A percentile compares a stretch with the other conserved stretches of the same genome.
These are phyloP conservation scores for Colletotrichum tabaci DNA, from an alignment of 2,329 filamentous ascomycete genomes.

Conservation along the genomic window DNA sequence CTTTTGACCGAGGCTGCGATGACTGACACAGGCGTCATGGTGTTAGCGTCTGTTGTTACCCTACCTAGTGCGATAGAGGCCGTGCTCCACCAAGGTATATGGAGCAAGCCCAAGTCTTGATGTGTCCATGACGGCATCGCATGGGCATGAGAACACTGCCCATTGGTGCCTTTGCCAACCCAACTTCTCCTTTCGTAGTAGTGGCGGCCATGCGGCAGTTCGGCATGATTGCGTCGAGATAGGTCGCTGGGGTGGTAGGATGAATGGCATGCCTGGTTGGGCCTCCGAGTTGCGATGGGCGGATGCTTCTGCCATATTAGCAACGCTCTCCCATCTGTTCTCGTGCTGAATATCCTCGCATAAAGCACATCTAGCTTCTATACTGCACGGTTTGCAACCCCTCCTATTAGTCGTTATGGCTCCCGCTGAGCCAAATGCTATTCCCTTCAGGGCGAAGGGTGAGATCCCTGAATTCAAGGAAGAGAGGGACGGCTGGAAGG, in stretches of 20 bases:
- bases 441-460: slow-evolving; percentile 22
- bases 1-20: not conserved
- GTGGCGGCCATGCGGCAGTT: not conserved
- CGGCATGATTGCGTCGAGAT: not conserved
- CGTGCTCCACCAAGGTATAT: not conserved
- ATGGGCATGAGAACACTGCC: not conserved
- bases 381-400: not conserved
- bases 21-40: slow-evolving; percentile 6
- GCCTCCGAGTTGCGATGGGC: not conserved
- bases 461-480: slow-evolving; percentile 23
- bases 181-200: not conserved
- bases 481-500: slow-evolving; percentile 39
- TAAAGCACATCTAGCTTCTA: not conserved
- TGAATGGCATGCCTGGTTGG: not conserved
- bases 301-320: not conserved
- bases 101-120: slow-evolving; percentile 3
- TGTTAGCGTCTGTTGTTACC: no score
- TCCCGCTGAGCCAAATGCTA: slow-evolving; percentile 26
- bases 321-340: not conserved
- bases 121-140: slow-evolving; percentile 20
- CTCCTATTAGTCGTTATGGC: slow-evolving; percentile 4
- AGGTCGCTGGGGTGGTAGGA: not conserved
- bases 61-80: slow-evolving; percentile 8
- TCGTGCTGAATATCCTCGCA: not conserved
- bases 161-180: not conserved